Percentiles rank a stretch among this genome's conserved stretches.
These are phyloP conservation scores for Pseudogymnoascus sp. DNA, from an alignment of 2,329 filamentous ascomycete species.

Conservation along the genomic window DNA sequence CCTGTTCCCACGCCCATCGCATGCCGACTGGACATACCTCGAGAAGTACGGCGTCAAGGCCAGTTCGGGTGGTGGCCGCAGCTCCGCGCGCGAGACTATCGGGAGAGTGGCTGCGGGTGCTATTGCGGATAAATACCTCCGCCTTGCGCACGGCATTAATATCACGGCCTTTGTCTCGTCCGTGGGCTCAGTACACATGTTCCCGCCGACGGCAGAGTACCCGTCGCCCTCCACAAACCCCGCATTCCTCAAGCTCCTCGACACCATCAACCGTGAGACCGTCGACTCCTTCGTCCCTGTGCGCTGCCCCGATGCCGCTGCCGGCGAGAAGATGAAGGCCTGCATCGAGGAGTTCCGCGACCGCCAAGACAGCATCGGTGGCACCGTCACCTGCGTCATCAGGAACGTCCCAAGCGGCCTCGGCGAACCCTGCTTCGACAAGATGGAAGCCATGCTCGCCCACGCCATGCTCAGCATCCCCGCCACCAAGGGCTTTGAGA, in stretches of 20 bases:
- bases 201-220: conserved; percentile 59
- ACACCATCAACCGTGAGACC: conserved; percentile 61
- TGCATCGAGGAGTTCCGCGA: conserved; percentile 72
- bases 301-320: conserved; percentile 66
- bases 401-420: conserved; percentile 76
- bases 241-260: conserved; percentile 64
- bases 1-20: conserved; percentile 78
- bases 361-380: conserved; percentile 79
- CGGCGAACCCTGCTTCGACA: conserved; percentile 92
- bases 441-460: conserved; percentile 82
- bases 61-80: conserved; percentile 79
- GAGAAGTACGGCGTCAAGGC: conserved; percentile 97
- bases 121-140: conserved; percentile 88
- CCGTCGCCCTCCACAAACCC: conserved; percentile 67
- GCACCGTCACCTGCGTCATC: conserved; percentile 90
- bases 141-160: conserved; percentile 71
- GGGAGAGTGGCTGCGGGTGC: conserved; percentile 84
- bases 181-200: conserved; percentile 71
- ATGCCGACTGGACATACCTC: conserved; percentile 94
- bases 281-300: conserved; percentile 84
- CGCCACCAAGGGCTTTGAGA: conserved; percentile 90
- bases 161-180: conserved; percentile 87
- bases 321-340: conserved; percentile 64
- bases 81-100: conserved; percentile 91
- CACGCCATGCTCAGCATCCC: conserved; percentile 96